A percentile compares a stretch with the other conserved stretches of the same genome.
Conservation (phyloP, 2,329 filamentous ascomycete species). For the Fusarium ramigenum region DNA sequence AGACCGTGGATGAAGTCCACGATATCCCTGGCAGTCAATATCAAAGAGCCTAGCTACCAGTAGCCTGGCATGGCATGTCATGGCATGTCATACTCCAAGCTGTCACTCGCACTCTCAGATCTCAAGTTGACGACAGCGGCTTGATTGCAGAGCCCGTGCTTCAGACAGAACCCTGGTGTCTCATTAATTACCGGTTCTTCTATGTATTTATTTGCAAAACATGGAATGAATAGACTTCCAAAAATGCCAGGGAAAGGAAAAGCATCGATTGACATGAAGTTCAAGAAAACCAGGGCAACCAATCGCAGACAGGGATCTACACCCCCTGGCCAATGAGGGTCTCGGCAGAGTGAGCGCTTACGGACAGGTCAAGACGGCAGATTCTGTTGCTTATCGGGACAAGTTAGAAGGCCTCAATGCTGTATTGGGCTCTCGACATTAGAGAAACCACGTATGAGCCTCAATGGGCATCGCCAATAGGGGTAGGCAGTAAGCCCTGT, state of each 20-base stretch:
- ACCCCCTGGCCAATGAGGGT: conserved; percentile 33
- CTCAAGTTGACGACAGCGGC: conserved; percentile 17
- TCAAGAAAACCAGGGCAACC: conserved; percentile 39
- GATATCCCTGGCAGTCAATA: neutral
- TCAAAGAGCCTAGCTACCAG: neutral
- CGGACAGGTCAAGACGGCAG: neutral
- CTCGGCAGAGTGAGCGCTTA: conserved; percentile 7
- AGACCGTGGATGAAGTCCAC: neutral
- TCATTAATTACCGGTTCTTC: conserved; percentile 1
- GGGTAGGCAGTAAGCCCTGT: neutral
- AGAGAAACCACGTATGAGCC: conserved; percentile 3
- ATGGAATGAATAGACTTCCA: conserved; percentile 7
- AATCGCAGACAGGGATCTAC: conserved; percentile 21
- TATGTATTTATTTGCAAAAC: neutral
- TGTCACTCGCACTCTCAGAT: conserved; percentile 5
- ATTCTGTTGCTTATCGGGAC: conserved; percentile 1
- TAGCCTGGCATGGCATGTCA: neutral
- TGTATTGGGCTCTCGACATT: neutral
- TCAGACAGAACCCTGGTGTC: neutral
- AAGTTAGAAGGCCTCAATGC: conserved; percentile 24
- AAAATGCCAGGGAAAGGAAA: neutral
- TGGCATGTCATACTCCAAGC: conserved; percentile 1
- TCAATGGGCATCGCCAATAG: neutral
- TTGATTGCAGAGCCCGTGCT: conserved; percentile 9
- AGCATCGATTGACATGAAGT: conserved; percentile 4